Base-by-base conservation (phyloP, 306 rosid species). In the Lathyrus tuberosus region DNA sequence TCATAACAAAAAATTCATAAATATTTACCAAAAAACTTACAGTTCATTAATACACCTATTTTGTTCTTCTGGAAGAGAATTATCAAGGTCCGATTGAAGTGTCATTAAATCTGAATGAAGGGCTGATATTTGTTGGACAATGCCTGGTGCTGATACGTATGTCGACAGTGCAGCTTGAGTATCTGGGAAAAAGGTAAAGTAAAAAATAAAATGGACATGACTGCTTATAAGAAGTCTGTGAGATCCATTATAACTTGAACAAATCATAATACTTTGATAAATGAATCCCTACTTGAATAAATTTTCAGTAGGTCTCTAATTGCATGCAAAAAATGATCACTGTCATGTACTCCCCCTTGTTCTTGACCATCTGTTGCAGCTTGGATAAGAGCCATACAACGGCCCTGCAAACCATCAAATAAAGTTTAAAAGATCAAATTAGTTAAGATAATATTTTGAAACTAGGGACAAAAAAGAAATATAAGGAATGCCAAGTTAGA, bases 121-220 rank as follows among this genome's bases (percentile, higher is more conserved):
- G 80, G 89, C 79, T 62, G 95, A 88, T 84, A 88, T 87, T 85
- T 91, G 97, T 70, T 88, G 97, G 56, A 94, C 90, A 80, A 94
- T 94, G 67, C 97, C 99, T 1, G 99, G 99, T 75, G 99, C 99
- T 13, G 99, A 94, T 62, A 94, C 92, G 78, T 94, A 91, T 6
- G 97, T 87, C 41, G 97, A 88, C 71, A 80, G 56, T 63, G 91
- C 81, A 49, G 92, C 86, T 82, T 91, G 99, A 74, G 91, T 83
- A 80, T 94, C 99, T 94, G 79, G 69, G 12, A 72, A 76, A 59
- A 76, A n/a, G 18, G 62, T 8, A 64, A 47, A 59, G 71, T 42
- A 67, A 37, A 67, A 44, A 47, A n/a, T n/a, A 61, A 26, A 41
- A 62, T 51, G 35, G 54, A 72, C 33, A 59, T 35, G 53, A 65